Percentiles rank a stretch among this genome's conserved stretches.
Conservation (phyloP, 2,329 filamentous ascomycete species). For the Amylocarpus encephaloides region DNA sequence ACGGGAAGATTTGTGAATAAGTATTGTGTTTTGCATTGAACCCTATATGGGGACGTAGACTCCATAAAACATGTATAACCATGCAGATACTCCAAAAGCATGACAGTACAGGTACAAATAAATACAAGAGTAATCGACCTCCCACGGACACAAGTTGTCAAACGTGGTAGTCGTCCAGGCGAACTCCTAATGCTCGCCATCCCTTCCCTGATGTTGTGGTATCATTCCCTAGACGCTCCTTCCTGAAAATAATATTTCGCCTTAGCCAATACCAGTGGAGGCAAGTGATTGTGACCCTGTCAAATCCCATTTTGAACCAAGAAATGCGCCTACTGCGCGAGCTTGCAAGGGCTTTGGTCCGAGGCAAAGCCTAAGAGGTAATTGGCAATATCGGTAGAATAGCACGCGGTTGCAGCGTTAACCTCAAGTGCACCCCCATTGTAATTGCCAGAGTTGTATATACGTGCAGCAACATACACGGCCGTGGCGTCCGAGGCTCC, state of each 20-base stretch:
- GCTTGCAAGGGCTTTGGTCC: constrained; percentile 3
- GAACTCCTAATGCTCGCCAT: too few species aligned
- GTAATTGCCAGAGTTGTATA: constrained; percentile 37
- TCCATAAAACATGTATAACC: too few species aligned
- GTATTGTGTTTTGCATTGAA: too few species aligned
- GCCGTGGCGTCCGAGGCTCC: constrained; percentile 22
- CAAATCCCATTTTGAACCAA: not conserved
- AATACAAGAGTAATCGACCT: too few species aligned
- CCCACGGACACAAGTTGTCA: too few species aligned
- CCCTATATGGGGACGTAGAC: too few species aligned
- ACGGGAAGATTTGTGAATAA: too few species aligned
- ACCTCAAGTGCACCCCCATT: constrained; percentile 26
- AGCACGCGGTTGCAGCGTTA: constrained; percentile 14
- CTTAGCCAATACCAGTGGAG: not conserved
- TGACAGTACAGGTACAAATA: too few species aligned
- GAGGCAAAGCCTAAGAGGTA: constrained; percentile 1
- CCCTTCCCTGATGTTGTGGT: too few species aligned
- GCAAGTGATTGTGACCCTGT: not conserved
- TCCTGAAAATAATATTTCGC: not conserved
- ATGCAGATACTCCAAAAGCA: too few species aligned
- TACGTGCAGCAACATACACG: constrained; percentile 33
- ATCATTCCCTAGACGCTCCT: too few species aligned
- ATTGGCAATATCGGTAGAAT: constrained; percentile 15
- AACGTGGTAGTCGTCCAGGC: too few species aligned
- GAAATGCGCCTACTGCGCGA: not conserved